Percentiles rank a stretch among this genome's conserved stretches.
These are phyloP conservation scores for Spiraea crenata DNA, from an alignment of 331 rosid genomes.

Conservation along the genomic window DNA sequence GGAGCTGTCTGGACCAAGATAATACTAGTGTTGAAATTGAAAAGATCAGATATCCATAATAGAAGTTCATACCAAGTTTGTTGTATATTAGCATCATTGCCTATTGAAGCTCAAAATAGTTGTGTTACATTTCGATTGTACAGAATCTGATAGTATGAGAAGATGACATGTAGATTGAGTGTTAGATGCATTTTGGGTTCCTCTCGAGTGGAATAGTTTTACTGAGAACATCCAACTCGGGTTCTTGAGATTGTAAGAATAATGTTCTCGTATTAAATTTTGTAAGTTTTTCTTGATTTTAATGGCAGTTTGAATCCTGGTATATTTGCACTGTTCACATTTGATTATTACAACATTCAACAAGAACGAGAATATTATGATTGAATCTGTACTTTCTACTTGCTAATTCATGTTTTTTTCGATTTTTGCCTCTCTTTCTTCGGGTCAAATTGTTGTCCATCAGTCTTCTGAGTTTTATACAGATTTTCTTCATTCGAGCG, in stretches of 20 bases:
- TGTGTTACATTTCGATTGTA: slow-evolving; percentile 32
- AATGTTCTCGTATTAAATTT: slow-evolving; percentile 24
- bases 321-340: too few relatives aligned
- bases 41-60: slow-evolving; percentile 1
- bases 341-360: too few relatives aligned
- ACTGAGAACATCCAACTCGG: slow-evolving; percentile 17
- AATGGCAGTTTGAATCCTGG: slow-evolving; percentile 28
- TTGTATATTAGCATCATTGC: slow-evolving; percentile 38
- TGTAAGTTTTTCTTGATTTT: slow-evolving; percentile 21
- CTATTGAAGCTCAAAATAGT: slow-evolving; percentile 25
- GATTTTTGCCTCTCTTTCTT: not conserved
- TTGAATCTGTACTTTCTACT: not conserved
- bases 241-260: slow-evolving; percentile 33
- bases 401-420: not conserved
- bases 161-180: slow-evolving; percentile 36
- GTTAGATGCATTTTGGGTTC: slow-evolving; percentile 13
- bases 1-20: slow-evolving; percentile 99
- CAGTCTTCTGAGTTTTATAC: too few relatives aligned
- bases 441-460: too few relatives aligned
- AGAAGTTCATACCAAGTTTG: slow-evolving; percentile 29
- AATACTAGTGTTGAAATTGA: slow-evolving; percentile 6
- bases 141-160: slow-evolving; percentile 31
- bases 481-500: too few relatives aligned
- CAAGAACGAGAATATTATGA: too few relatives aligned
- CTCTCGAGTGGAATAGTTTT: slow-evolving; percentile 23